Conservation (phyloP, 257 asterid species). For the Solanum commersonii region DNA sequence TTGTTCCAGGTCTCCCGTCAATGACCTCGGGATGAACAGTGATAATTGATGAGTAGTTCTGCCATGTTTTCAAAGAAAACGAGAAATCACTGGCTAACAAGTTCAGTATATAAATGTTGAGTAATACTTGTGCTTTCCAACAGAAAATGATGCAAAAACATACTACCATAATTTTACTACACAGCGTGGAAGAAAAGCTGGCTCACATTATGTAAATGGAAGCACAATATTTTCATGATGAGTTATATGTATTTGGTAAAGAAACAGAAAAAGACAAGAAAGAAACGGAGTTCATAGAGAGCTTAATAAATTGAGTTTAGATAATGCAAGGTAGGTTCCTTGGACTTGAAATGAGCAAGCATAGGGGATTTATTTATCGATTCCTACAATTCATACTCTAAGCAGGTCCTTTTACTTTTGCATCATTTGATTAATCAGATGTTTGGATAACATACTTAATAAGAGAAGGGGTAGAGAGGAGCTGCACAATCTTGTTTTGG, state of each 20-base stretch:
- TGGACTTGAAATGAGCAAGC: neutral
- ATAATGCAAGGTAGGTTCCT: neutral
- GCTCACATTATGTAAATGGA: neutral
- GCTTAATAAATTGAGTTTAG: neutral
- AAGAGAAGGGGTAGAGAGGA: neutral
- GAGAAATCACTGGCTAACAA: neutral
- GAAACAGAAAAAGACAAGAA: neutral
- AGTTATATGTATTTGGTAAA: neutral
- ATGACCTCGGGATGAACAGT: slow-evolving; percentile 7
- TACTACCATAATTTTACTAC: neutral
- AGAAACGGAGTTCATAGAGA: neutral
- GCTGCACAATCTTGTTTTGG: neutral
- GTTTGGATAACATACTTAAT: neutral
- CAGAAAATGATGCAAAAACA: neutral
- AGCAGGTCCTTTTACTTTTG: neutral
- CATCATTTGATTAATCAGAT: neutral
- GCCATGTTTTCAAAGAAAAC: neutral
- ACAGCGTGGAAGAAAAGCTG: neutral
- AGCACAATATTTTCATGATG: neutral
- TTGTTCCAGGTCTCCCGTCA: slow-evolving; percentile 10
- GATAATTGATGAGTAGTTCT: slow-evolving; percentile 6
- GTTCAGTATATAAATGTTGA: neutral
- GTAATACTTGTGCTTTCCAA: neutral
- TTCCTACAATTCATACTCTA: neutral
- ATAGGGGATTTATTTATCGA: neutral